Percentiles rank a stretch among this genome's conserved stretches.
Evolutionary conservation across 2,329 filamentous ascomycete genomes (phyloP).

Genomic region (Zymoseptoria tritici): DNA sequence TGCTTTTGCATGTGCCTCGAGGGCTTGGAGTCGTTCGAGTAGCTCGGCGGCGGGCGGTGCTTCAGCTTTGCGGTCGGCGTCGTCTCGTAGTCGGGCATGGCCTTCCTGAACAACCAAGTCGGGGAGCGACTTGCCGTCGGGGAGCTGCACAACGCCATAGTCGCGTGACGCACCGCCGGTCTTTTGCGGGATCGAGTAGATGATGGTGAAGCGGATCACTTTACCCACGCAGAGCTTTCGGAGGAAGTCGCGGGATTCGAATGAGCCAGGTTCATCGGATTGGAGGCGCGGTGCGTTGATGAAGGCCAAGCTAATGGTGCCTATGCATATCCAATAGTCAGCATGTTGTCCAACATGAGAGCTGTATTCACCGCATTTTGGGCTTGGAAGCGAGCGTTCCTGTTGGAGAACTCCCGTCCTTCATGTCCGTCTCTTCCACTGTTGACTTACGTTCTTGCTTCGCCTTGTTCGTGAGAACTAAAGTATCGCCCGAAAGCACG

Average conservation of each 20-base stretch:
- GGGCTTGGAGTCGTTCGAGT: conserved; percentile 67
- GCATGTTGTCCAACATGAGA: not conserved
- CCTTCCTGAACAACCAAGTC: conserved; percentile 80
- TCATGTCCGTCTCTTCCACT: not conserved
- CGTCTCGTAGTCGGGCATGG: conserved; percentile 88
- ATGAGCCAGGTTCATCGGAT: conserved; percentile 62
- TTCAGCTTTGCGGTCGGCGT: conserved; percentile 86
- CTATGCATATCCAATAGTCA: not conserved
- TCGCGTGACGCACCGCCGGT: conserved; percentile 59
- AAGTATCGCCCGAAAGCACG: conserved; percentile 86
- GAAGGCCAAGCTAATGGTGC: conserved; percentile 78
- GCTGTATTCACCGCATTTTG: too few species aligned
- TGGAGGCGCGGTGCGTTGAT: conserved; percentile 69
- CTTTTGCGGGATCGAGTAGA: conserved; percentile 75
- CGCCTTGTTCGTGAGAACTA: conserved; percentile 77
- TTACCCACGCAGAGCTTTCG: conserved; percentile 80
- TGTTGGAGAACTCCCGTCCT: too few species aligned
- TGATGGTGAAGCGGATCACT: conserved; percentile 71
- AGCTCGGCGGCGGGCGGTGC: conserved; percentile 63
- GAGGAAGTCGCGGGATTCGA: conserved; percentile 89
- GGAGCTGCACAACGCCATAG: conserved; percentile 73
- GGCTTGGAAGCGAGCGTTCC: too few species aligned
- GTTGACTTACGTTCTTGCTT: conserved; percentile 58
- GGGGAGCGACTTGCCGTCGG: conserved; percentile 68
- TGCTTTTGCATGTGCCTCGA: conserved; percentile 70